A percentile compares a stretch with the other conserved stretches of the same genome.
These are phyloP conservation scores for Typha latifolia DNA, from an alignment of 176 grass and related monocot species.

Conservation along the genomic window DNA sequence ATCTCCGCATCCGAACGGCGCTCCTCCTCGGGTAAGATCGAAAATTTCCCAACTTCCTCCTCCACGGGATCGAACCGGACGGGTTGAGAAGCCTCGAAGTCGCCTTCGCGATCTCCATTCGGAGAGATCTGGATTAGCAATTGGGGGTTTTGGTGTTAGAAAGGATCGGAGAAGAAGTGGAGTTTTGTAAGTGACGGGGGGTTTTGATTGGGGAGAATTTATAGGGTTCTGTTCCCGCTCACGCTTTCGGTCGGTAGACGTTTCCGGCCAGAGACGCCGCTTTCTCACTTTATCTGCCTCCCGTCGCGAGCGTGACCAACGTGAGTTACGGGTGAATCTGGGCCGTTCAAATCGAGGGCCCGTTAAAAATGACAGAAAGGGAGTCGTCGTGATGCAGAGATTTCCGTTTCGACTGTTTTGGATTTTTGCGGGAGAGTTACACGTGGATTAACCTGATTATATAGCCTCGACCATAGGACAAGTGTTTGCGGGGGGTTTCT, in stretches of 20 bases:
- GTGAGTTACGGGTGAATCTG: background rate
- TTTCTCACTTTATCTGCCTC: background rate
- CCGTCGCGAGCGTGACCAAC: background rate
- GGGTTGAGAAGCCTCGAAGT: background rate
- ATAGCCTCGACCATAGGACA: too few relatives aligned
- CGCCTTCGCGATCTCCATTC: slow-evolving; percentile 1
- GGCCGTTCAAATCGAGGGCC: too few relatives aligned
- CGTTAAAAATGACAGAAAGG: too few relatives aligned
- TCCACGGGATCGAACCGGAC: background rate
- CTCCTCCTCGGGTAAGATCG: background rate
- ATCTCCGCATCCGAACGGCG: background rate
- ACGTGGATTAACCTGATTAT: too few relatives aligned
- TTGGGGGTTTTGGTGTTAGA: background rate
- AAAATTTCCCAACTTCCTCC: background rate
- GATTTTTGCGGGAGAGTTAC: too few relatives aligned
- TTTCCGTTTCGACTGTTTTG: too few relatives aligned
- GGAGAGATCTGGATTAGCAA: background rate
- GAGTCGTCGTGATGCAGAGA: too few relatives aligned
- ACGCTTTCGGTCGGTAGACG: background rate
- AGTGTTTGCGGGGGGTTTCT: too few relatives aligned
- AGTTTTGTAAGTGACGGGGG: background rate
- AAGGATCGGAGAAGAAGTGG: background rate
- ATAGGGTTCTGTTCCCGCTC: background rate
- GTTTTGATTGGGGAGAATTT: background rate
- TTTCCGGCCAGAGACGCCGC: background rate